Percentiles rank a stretch among this genome's conserved stretches.
phyloP scores from a whole-genome alignment of 2,329 filamentous ascomycete species.

The Clonostachys byssicola region DNA sequence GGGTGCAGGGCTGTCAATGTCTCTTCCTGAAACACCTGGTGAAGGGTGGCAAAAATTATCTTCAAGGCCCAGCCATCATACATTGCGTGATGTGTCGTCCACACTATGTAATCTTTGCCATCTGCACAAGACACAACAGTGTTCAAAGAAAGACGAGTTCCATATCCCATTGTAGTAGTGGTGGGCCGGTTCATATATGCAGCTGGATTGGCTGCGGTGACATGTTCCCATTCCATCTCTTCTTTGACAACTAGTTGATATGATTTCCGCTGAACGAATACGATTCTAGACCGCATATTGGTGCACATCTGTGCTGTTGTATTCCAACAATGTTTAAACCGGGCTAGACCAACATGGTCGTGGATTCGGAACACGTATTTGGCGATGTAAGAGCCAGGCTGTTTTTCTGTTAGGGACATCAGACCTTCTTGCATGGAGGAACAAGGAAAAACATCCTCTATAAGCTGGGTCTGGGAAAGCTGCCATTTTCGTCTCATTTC shows the following conservation, averaged over 20 bases:
- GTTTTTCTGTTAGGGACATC: constrained; percentile 20
- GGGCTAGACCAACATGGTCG: constrained; percentile 7
- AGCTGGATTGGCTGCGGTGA: no score
- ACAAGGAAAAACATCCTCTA: constrained; percentile 27
- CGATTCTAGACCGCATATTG: constrained; percentile 5
- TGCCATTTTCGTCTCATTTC: no score
- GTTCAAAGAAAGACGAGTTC: neutral
- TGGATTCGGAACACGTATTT: constrained; percentile 13
- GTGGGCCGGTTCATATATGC: neutral
- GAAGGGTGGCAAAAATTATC: constrained; percentile 27
- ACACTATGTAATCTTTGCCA: constrained; percentile 9
- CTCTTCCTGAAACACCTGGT: constrained; percentile 1
- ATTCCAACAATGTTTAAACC: constrained; percentile 6
- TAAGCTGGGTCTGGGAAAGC: neutral
- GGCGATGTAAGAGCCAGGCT: constrained; percentile 24
- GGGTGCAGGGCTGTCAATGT: neutral
- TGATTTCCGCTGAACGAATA: constrained; percentile 2
- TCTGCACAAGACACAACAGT: neutral
- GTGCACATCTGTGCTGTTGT: neutral
- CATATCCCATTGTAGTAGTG: neutral
- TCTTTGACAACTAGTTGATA: constrained; percentile 6
- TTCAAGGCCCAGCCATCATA: constrained; percentile 65
- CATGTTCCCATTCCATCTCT: constrained; percentile 1
- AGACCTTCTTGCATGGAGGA: constrained; percentile 28
- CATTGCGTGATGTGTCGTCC: constrained; percentile 15